Evolutionary conservation across 768 basidiomycete genomes (phyloP).

Genomic region (Neoboletus magnificus): DNA sequence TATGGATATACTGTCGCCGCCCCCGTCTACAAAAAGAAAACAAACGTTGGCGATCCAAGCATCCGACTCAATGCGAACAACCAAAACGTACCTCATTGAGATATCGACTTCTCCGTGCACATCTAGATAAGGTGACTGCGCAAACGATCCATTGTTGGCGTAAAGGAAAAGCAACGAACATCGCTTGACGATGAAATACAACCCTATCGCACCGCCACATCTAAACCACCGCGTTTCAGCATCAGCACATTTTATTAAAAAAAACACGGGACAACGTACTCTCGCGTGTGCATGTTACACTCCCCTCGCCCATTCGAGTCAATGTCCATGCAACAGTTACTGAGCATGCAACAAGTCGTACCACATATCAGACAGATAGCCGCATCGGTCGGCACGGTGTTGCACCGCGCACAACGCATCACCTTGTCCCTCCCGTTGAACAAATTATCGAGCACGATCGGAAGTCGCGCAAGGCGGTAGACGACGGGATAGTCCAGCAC

Average conservation of each 20-base stretch:
- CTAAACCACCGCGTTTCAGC: conserved; percentile 36
- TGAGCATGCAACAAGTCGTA: conserved; percentile 81
- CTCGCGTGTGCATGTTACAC: conserved; percentile 92
- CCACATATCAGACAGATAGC: conserved; percentile 94
- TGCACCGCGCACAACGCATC: conserved; percentile 73
- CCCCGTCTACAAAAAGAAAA: conserved; percentile 59
- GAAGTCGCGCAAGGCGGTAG: conserved; percentile 82
- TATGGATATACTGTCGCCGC: conserved; percentile 82
- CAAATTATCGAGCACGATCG: conserved; percentile 76
- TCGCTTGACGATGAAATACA: conserved; percentile 90
- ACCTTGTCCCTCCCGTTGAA: conserved; percentile 73
- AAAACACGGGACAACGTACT: conserved; percentile 52
- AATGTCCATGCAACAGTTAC: conserved; percentile 82
- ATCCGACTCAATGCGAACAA: neutral
- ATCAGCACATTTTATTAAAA: neutral
- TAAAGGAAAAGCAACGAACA: conserved; percentile 89
- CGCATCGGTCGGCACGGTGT: conserved; percentile 75
- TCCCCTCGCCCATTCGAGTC: conserved; percentile 67
- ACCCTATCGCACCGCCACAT: conserved; percentile 84
- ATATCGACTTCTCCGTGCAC: conserved; percentile 92
- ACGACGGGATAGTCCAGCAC: conserved; percentile 77
- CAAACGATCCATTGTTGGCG: conserved; percentile 82
- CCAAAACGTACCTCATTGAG: conserved; percentile 72
- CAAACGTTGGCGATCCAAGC: neutral
- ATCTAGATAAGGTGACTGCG: conserved; percentile 87